Base-by-base conservation (phyloP, 1,284 basidiomycete genomes). In the Rhodotorula sp. region DNA sequence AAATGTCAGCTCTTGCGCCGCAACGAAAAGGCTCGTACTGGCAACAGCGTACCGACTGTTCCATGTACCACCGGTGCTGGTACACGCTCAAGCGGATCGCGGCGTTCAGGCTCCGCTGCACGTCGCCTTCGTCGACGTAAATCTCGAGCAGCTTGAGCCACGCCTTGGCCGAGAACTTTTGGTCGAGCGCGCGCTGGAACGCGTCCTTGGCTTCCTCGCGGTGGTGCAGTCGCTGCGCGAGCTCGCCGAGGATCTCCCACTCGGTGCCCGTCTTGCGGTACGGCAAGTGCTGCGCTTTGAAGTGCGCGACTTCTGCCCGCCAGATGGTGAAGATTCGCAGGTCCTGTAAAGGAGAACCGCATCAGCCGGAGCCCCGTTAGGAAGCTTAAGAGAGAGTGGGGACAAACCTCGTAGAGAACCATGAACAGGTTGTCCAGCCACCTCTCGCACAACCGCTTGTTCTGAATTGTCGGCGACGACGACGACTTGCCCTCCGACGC, bases 391-490 rank as follows among this genome's bases (percentile, higher is more conserved):
- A 62, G 54, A n/a, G 24, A 57, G 66, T 42, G 14, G 24, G 77
- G 12, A 77, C 83, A 69, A 71, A 91, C 92, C 86, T 98, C 95
- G 80, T 98, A 98, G 6, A 98, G 84, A 3, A 98, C 94, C 93
- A 99, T 95, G 83, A 99, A 99, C 66, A 99, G 81, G 78, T 99
- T 99, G 80, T 98, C 95, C 64, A 99, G 84, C 95, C 95, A 99
- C 61, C 96, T 86, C 80, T 99, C 95, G 80, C 96, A 99, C 44
- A 99, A 83, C 48, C 96, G 85, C 84, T 99, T 99, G 81, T 95
- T 97, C 78, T 88, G 93, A 82, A 99, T 62, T 78, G 72, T 29
- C 26, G 29, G 68, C 54, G 46, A 46, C 68, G 62, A 67, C 60
- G 70, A 60, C 26, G 66, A 62, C 53, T 67, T 66, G 30, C 61